Base-by-base conservation (phyloP, 2,329 filamentous ascomycete genomes). In the Aspergillus neoniger region DNA sequence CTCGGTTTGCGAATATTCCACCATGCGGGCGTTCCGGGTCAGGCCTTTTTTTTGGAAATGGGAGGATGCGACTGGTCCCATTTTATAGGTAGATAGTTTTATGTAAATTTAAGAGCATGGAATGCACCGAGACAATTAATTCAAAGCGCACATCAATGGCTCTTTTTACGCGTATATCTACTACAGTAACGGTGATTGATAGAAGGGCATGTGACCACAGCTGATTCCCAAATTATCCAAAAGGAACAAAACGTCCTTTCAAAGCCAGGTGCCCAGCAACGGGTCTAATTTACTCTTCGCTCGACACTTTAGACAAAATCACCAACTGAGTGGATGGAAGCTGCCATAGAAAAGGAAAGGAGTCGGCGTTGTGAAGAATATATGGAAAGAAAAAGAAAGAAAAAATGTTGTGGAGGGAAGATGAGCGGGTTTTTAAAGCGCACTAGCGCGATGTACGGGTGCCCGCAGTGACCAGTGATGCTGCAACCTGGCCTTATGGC, bases 201-300 rank as follows among this genome's bases (percentile, higher is more conserved):
- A 49, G 25, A 51, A 50, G 28, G 53, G 55, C 60, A 61, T 77
- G 85, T 89, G 81, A 87, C 86, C 87, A 81, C 86, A 83, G 85
- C 87, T 89, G 87, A 89, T 89, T 89, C 87, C 87, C 82, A 83
- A 81, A 78, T 82, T 83, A 79, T 88, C 86, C 82, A 77, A 67
- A 77, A 82, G 80, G 78, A 81, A 84, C 83, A 77, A 77, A 85
- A 87, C 79, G 84, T 85, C 81, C 80, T 79, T 83, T 87, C 85
- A 84, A 87, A 83, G 79, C 79, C 84, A 83, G 87, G 87, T 85
- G 87, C 87, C 87, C 87, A 89, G 87, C 86, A 81, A 88, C 84
- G 85, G 86, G 86, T 83, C 75, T 70, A 69, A 60, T 79, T 81
- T 79, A 66, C 69, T 89, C 85, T 89, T 78, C 86, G 86, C 86